Conservation (phyloP, 2,329 filamentous ascomycete species). For the Fusarium avenaceum region DNA sequence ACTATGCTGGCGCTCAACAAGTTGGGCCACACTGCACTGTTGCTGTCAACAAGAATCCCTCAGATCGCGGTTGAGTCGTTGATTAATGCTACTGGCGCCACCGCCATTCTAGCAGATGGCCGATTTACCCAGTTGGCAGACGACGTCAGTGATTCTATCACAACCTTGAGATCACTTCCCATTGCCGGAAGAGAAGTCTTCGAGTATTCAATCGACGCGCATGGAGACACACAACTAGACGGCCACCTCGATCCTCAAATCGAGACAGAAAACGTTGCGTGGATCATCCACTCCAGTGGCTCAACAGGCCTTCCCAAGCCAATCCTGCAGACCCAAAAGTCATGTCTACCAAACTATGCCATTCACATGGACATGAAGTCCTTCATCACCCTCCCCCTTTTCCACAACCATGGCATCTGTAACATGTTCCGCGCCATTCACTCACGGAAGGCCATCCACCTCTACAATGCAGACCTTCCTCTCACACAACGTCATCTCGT, state of each 20-base stretch:
- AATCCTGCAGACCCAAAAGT: slow-evolving; percentile 68
- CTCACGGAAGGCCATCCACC: slow-evolving; percentile 62
- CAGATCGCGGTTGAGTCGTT: slow-evolving; percentile 36
- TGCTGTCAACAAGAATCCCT: slow-evolving; percentile 39
- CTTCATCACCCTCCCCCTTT: slow-evolving; percentile 69
- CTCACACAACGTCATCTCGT: slow-evolving; percentile 64
- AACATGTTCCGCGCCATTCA: slow-evolving; percentile 67
- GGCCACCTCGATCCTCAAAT: slow-evolving; percentile 17
- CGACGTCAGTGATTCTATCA: slow-evolving; percentile 20
- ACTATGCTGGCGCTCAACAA: slow-evolving; percentile 66
- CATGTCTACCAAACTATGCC: slow-evolving; percentile 63
- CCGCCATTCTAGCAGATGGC: slow-evolving; percentile 32
- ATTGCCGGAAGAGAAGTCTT: not conserved
- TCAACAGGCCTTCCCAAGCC: slow-evolving; percentile 74
- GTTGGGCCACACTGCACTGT: slow-evolving; percentile 63
- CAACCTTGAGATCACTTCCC: not conserved
- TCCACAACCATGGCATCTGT: slow-evolving; percentile 70
- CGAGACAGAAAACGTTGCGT: slow-evolving; percentile 20
- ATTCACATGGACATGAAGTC: slow-evolving; percentile 56
- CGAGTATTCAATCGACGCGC: slow-evolving; percentile 1
- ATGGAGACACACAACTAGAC: slow-evolving; percentile 16
- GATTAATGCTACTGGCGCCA: slow-evolving; percentile 31
- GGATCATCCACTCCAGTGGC: slow-evolving; percentile 56
- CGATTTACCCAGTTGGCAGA: slow-evolving; percentile 24
- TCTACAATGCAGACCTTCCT: slow-evolving; percentile 68